Evolutionary conservation across 1,284 basidiomycete genomes (phyloP).

Genomic region (Termitomyces sp.): DNA sequence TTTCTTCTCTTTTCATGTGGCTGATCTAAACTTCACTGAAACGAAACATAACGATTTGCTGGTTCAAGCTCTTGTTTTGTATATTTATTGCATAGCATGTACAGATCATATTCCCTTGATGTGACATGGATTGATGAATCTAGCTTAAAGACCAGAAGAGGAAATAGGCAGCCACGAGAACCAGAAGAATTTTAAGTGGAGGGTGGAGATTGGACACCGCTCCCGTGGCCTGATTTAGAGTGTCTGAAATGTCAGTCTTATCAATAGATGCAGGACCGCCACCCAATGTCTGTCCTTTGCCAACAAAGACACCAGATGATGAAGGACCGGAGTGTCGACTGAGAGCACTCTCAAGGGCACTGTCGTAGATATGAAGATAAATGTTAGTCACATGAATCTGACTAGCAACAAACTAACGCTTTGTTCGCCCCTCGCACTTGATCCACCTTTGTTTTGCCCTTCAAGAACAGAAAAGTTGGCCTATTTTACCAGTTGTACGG

Average conservation of each 20-base stretch:
- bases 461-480: conserved; percentile 77
- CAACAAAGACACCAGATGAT: conserved; percentile 48
- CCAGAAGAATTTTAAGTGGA: conserved; percentile 58
- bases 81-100: background rate
- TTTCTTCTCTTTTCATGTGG: background rate
- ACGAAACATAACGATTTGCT: background rate
- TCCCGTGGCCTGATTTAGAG: conserved; percentile 28
- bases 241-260: conserved; percentile 27
- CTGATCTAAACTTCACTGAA: background rate
- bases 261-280: conserved; percentile 35
- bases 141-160: conserved; percentile 57
- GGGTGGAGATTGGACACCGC: conserved; percentile 51
- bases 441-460: conserved; percentile 62
- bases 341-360: conserved; percentile 54
- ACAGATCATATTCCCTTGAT: background rate
- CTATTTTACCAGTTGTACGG: conserved; percentile 30
- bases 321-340: conserved; percentile 41
- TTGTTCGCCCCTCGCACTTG: conserved; percentile 64
- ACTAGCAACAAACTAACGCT: conserved; percentile 35
- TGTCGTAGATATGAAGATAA: conserved; percentile 21
- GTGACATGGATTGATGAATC: background rate
- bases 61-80: background rate
- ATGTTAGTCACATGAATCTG: background rate
- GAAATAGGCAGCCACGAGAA: conserved; percentile 54
- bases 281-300: conserved; percentile 67